Evolutionary conservation across 2,329 filamentous ascomycete species (phyloP), one percentile per base, ranked within the genome.

Genomic region (Zasmidium cellare): DNA sequence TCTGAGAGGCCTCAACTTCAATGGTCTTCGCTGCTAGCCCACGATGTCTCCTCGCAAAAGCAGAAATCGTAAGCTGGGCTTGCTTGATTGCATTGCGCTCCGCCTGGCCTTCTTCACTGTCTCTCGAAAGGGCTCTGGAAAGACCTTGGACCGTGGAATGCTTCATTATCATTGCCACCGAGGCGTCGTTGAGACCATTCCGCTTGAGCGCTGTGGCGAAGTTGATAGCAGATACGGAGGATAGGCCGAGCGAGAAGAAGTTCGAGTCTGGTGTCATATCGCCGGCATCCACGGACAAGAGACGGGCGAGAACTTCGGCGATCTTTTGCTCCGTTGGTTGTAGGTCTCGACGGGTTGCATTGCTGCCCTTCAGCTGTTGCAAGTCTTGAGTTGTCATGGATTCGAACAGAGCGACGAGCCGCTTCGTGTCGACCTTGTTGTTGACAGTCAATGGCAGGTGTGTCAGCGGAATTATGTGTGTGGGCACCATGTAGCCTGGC

Each of bases 401-500:
- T 9, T 82, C 74, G 67, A 93, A 96, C 1, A 96, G 74, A 0
- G 75, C 73, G 57, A 83, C 87, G 2, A 97, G 75, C 35, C 80
- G 79, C 67, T 89, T 93, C 6, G 82, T 80, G 67, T 97, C 92
- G 0, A 89, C 88, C 71, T 97, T 97, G 74, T 96, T 96, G 72
- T 96, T 97, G 6, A 89, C 79, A 1, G 91, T 96, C 0, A 97
- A 79, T 0, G 92, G 92, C 54, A 97, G 86, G 7, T 77, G 80
- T 0, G 86, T 82, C 7, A 96, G 75, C 2, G 83, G 83, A 22
- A 96, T 77, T 58, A 96, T 86, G 68, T 94, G 90, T 0, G 91
- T 92, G 0, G 92, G 93, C 1, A 97, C 84, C 92, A 97, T 97
- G 71, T 97, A 97, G 0, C 82, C 83, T 0, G 92, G 90, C 2